Evolutionary conservation across 768 basidiomycete species (phyloP).

Genomic region (Lentinula edodes): DNA sequence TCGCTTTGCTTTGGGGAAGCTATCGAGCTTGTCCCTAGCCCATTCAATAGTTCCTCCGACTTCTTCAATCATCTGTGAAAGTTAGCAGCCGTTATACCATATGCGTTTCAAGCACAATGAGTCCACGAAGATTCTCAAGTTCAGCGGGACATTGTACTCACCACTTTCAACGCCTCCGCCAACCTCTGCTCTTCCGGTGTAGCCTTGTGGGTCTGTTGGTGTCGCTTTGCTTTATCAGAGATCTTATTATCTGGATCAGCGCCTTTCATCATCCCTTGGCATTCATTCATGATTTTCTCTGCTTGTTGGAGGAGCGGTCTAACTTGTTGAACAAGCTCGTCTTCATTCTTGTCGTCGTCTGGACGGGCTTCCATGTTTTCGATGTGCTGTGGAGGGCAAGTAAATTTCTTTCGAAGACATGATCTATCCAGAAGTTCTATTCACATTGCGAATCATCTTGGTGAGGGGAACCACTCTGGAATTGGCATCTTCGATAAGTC

Average conservation of each 20-base stretch:
- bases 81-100: no score
- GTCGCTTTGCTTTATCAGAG: constrained; percentile 27
- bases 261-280: constrained; percentile 28
- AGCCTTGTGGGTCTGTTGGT: constrained; percentile 29
- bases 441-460: constrained; percentile 32
- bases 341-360: constrained; percentile 31
- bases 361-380: constrained; percentile 25
- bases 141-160: constrained; percentile 11
- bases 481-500: constrained; percentile 30
- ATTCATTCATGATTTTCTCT: constrained; percentile 31
- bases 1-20: constrained; percentile 31
- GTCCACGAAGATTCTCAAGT: no score
- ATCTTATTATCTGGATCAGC: constrained; percentile 31
- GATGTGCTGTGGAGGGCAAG: constrained; percentile 21
- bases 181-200: constrained; percentile 32
- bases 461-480: constrained; percentile 22
- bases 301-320: constrained; percentile 31
- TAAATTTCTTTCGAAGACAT: neutral
- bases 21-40: constrained; percentile 29
- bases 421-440: neutral
- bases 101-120: no score
- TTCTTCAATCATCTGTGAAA: constrained; percentile 25
- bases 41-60: constrained; percentile 33
- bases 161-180: constrained; percentile 30
- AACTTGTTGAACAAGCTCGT: constrained; percentile 28